phyloP scores from a whole-genome alignment of 306 rosid genomes.

The Amphicarpaea edgeworthii region DNA sequence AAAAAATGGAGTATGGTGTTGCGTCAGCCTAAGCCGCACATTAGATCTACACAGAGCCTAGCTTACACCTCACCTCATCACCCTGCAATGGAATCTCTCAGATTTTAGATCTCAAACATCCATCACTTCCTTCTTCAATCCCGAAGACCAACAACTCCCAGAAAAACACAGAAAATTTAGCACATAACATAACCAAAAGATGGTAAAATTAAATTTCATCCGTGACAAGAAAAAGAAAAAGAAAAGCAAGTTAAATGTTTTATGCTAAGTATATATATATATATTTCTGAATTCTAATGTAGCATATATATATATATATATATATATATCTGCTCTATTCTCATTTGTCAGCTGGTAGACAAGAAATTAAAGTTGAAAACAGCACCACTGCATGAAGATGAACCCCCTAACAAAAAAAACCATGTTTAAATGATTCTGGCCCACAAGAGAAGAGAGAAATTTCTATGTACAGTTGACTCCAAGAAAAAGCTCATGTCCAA shows the following conservation, averaged over 20 bases:
- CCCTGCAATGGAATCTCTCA: constrained; percentile 54
- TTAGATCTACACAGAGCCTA: constrained; percentile 51
- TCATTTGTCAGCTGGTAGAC: constrained; percentile 15
- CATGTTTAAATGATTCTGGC: constrained; percentile 3
- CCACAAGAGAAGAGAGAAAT: neutral
- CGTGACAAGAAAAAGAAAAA: neutral
- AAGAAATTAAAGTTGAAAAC: constrained; percentile 1
- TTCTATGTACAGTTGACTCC: constrained; percentile 45
- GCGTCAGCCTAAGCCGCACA: constrained; percentile 62
- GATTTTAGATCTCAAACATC: constrained; percentile 56
- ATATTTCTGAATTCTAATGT: constrained; percentile 37
- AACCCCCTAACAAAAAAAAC: constrained; percentile 2
- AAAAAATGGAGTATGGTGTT: constrained; percentile 41
- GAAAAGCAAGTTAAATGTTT: neutral
- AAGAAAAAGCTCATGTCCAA: neutral
- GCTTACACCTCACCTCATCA: constrained; percentile 51
- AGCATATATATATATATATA: neutral
- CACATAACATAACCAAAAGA: neutral
- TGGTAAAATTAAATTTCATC: neutral
- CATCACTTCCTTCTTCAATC: constrained; percentile 51
- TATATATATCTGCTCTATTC: constrained; percentile 37
- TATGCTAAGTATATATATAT: constrained; percentile 16
- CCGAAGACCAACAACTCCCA: constrained; percentile 43
- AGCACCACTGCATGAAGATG: constrained; percentile 23
- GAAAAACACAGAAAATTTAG: constrained; percentile 32